Evolutionary conservation across 2,329 filamentous ascomycete species (phyloP), one percentile per base, ranked within the genome.

Genomic region (Talaromyces sp.): DNA sequence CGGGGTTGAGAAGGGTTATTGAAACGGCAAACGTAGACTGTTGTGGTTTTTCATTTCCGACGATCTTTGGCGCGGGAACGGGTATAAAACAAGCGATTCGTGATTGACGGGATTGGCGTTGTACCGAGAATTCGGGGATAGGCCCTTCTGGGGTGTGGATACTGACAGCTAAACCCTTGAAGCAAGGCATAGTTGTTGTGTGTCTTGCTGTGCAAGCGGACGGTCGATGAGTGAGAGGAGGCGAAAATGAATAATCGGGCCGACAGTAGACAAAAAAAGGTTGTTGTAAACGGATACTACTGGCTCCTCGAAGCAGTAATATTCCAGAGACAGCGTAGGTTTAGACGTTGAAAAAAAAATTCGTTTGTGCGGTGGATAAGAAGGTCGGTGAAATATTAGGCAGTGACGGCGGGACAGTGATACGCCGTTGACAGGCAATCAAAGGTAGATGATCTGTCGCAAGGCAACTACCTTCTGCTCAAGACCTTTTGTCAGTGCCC

Each of bases 151-250:
- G 84, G 51, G 85, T 87, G 80, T 99, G 94, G 75, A 97, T 95
- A 84, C 91, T 96, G 74, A 97, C 93, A 70, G 94, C 93, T 79
- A 99, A 92, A 78, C 94, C 94, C 82, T 97, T 96, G 82, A 97
- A 99, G 86, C 92, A 97, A 81, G 94, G 94, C 94, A 90, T 90
- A 67, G 54, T 69, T 71, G 31, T 35, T n/a, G 17, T 41, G 21
- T 21, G 5, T 19, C 5, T 38, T 11, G 27, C 27, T 31, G 24
- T 56, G 43, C 38, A 46, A 46, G 21, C 12, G 17, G 24, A 7
- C 12, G 11, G 24, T 24, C 41, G 19, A 29, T 27, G 58, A 53
- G 48, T 29, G 14, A n/a, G 58, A 43, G 41, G 17, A 21, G 21
- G 27, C 43, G 38, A 52, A 29, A 31, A 52, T 50, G 52, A 32